Evolutionary conservation across 371 early-diverging fungal species (phyloP).

Genomic region (Rhizopus microsporus): DNA sequence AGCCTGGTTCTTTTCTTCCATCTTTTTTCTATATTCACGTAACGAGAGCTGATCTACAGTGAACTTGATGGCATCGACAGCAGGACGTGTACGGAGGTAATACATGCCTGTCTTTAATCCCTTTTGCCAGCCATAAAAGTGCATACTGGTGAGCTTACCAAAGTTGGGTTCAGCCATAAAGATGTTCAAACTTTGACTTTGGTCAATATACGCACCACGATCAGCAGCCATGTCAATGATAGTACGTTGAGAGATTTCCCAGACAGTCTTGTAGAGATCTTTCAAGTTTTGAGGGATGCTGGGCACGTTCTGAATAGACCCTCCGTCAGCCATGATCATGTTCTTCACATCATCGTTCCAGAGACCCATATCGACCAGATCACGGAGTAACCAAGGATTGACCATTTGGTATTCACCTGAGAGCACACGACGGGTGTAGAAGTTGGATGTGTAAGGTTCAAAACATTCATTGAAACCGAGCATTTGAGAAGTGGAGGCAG

Average conservation of each 20-base stretch:
- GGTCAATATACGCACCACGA: conserved; percentile 97
- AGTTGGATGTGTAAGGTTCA: conserved; percentile 95
- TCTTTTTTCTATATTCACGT: conserved; percentile 32
- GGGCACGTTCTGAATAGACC: conserved; percentile 87
- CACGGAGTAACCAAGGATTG: conserved; percentile 93
- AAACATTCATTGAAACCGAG: conserved; percentile 99
- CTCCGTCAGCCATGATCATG: conserved; percentile 90
- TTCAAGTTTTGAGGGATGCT: conserved; percentile 88
- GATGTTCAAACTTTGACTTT: conserved; percentile 96
- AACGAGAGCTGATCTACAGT: conserved; percentile 52
- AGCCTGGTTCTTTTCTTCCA: conserved; percentile 48
- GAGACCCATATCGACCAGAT: conserved; percentile 86
- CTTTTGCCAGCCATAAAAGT: conserved; percentile 98
- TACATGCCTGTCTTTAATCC: conserved; percentile 99
- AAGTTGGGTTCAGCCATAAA: conserved; percentile 94
- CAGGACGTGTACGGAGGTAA: conserved; percentile 96
- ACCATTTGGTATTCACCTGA: conserved; percentile 99
- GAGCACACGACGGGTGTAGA: conserved; percentile 96
- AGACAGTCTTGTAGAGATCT: conserved; percentile 95
- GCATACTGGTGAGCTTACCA: conserved; percentile 96
- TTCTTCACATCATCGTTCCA: conserved; percentile 97
- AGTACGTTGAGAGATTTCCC: conserved; percentile 94
- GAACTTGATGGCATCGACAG: conserved; percentile 94
- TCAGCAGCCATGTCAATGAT: conserved; percentile 83
- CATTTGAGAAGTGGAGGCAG: conserved; percentile 98